These are phyloP conservation scores for Brassica nigra DNA, from an alignment of 345 rosid genomes.

Conservation along the genomic window DNA sequence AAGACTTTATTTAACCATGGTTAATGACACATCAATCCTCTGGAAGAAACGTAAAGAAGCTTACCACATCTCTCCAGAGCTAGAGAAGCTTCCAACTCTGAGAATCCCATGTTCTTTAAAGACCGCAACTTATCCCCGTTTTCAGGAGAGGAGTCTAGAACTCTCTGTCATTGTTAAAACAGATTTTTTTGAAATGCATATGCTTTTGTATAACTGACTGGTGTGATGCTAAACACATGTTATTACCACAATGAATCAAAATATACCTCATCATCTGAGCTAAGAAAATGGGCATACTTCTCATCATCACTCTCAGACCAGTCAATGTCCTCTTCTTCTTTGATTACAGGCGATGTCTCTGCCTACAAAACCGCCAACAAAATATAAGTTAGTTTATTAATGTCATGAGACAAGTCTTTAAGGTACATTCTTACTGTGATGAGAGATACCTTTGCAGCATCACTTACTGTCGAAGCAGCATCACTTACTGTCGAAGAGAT, in stretches of 20 bases:
- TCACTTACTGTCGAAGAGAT: conserved; percentile 51
- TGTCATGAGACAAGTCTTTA: not conserved
- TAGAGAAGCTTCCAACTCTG: conserved; percentile 59
- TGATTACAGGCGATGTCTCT: conserved; percentile 46
- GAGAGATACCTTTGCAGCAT: not conserved
- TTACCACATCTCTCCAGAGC: conserved; percentile 90
- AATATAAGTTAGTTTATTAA: not conserved
- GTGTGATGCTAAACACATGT: not conserved
- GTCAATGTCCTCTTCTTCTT: conserved; percentile 46
- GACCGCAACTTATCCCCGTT: conserved; percentile 37
- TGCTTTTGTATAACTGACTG: not conserved
- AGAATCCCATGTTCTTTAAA: conserved; percentile 76
- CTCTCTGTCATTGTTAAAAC: conserved; percentile 44
- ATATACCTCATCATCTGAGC: conserved; percentile 68
- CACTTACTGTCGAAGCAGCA: not conserved
- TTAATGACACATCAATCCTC: not conserved
- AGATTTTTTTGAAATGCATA: not conserved
- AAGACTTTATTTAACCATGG: not conserved
- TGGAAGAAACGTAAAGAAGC: conserved; percentile 10
- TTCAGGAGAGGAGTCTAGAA: conserved; percentile 37
- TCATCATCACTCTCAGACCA: conserved; percentile 57
- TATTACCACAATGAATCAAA: not conserved
- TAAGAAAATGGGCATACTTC: conserved; percentile 54
- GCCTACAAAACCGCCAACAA: conserved; percentile 47
- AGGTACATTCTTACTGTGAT: not conserved